Percentiles rank a stretch among this genome's conserved stretches.
Evolutionary conservation across 106 monocot species (phyloP).

Genomic region (Xerophyta viscosa): DNA sequence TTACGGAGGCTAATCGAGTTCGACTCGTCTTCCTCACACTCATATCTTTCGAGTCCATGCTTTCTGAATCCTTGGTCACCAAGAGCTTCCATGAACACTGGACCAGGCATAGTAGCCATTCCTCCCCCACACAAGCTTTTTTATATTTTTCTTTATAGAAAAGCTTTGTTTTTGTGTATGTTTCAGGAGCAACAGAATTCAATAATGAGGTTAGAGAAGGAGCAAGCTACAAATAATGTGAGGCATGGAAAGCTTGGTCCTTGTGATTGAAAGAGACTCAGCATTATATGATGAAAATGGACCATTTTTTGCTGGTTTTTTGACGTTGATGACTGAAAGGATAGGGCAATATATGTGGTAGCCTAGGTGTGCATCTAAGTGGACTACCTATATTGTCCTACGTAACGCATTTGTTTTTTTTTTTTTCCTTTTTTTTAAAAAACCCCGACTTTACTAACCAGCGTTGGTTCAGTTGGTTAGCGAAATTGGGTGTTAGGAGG

Average conservation of each 20-base stretch:
- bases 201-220: neutral
- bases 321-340: neutral
- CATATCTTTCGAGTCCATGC: constrained; percentile 2
- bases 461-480: too few species aligned
- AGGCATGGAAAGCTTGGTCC: neutral
- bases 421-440: neutral
- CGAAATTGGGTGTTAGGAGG: too few species aligned
- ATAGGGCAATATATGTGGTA: neutral
- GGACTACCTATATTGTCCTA: neutral
- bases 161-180: neutral
- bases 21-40: constrained; percentile 11
- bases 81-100: neutral
- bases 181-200: neutral
- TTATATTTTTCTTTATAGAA: too few species aligned
- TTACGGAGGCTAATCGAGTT: constrained; percentile 50
- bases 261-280: neutral
- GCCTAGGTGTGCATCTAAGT: neutral
- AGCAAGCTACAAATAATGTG: neutral
- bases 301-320: neutral
- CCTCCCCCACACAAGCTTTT: too few species aligned
- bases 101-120: neutral
- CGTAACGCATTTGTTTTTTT: neutral
- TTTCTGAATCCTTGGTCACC: neutral
- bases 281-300: neutral
- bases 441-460: too few species aligned